These are phyloP conservation scores for Pezicula radicicola DNA, from an alignment of 2,329 filamentous ascomycete genomes.

Conservation along the genomic window DNA sequence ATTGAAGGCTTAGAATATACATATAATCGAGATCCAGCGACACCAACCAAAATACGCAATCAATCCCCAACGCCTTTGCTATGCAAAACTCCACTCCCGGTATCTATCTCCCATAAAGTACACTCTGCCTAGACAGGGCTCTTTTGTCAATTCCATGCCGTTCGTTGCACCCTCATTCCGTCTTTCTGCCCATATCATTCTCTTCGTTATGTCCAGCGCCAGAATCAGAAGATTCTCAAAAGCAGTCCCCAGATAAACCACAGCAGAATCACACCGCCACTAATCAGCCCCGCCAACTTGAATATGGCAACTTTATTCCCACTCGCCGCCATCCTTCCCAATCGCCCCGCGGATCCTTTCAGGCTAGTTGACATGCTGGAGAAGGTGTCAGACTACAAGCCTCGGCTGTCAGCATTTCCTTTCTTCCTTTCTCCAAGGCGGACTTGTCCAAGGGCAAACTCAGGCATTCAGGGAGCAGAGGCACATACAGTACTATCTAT, in stretches of 20 bases:
- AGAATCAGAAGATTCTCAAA: conserved; percentile 27
- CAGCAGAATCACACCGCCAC: conserved; percentile 68
- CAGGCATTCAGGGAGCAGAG: not conserved
- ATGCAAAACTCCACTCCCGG: conserved; percentile 16
- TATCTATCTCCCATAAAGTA: not conserved
- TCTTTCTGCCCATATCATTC: not conserved
- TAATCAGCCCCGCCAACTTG: conserved; percentile 81
- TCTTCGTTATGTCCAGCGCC: not conserved
- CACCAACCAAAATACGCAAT: not conserved
- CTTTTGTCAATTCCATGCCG: not conserved
- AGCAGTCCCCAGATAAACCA: conserved; percentile 51
- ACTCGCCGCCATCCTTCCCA: conserved; percentile 85
- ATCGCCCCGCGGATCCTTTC: conserved; percentile 76
- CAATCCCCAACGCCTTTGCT: conserved; percentile 24
- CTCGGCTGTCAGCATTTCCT: not conserved
- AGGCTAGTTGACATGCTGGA: conserved; percentile 80
- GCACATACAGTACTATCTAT: conserved; percentile 78
- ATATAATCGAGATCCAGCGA: not conserved
- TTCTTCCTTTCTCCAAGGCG: not conserved
- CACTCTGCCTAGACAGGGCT: not conserved
- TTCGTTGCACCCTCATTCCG: not conserved
- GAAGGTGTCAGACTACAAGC: conserved; percentile 76
- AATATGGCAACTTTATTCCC: conserved; percentile 91
- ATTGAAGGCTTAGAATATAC: not conserved
- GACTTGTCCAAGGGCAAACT: not conserved